phyloP scores from a whole-genome alignment of 176 grass and related monocot species.

The Triticum dicoccoides region DNA sequence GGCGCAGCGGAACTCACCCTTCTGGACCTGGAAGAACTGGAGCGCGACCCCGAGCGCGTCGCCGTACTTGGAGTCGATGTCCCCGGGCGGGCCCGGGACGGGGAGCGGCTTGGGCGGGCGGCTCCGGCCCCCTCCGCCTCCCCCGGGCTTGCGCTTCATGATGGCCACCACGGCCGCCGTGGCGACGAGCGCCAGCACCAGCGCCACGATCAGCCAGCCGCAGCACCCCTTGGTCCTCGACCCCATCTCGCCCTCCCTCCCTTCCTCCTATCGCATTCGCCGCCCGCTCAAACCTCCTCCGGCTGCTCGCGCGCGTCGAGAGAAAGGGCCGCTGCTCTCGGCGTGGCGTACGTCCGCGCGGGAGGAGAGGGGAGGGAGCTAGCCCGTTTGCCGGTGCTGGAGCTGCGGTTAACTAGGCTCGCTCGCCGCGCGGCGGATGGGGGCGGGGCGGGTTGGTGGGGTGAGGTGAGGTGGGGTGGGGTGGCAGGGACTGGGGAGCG shows the following conservation, averaged over 20 bases:
- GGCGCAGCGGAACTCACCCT: constrained; percentile 36
- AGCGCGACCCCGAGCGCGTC: constrained; percentile 79
- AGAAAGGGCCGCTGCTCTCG: not conserved
- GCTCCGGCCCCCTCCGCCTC: not conserved
- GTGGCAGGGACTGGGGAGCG: not conserved
- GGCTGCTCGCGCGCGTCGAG: not conserved
- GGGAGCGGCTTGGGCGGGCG: constrained; percentile 61
- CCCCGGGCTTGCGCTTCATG: constrained; percentile 60
- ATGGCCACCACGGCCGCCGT: constrained; percentile 74
- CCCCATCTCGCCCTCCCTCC: not conserved
- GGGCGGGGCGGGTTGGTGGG: constrained; percentile 10
- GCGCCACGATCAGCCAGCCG: constrained; percentile 82
- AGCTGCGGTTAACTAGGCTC: constrained; percentile 1
- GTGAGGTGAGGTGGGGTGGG: not conserved
- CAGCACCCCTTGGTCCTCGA: constrained; percentile 71
- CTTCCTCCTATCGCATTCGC: constrained; percentile 35
- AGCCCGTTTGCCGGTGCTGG: not conserved
- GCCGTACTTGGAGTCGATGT: constrained; percentile 78
- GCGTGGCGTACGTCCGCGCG: not conserved
- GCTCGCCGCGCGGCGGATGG: constrained; percentile 23
- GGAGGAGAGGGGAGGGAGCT: not conserved
- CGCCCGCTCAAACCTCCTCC: not conserved
- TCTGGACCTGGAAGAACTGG: constrained; percentile 97
- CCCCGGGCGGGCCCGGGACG: constrained; percentile 83
- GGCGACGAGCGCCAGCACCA: constrained; percentile 73